phyloP scores from a whole-genome alignment of 2,329 filamentous ascomycete genomes.

The Alternaria sp. region DNA sequence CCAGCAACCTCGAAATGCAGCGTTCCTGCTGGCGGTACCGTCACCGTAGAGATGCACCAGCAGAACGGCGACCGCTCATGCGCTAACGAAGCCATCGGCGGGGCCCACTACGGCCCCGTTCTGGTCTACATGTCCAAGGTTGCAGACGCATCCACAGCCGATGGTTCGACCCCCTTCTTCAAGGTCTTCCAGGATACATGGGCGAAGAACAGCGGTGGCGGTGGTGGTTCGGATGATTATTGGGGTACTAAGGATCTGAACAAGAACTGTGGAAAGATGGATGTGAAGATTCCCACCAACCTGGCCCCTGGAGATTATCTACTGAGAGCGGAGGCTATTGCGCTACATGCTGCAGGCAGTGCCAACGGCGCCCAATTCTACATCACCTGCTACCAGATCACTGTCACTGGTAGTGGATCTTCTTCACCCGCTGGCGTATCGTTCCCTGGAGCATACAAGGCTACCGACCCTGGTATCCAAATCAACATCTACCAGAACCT shows the following conservation, averaged over 20 bases:
- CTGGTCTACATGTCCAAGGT: conserved; percentile 51
- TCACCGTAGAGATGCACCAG: conserved; percentile 56
- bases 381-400: conserved; percentile 62
- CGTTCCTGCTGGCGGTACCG: conserved; percentile 55
- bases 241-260: conserved; percentile 59
- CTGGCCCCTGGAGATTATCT: conserved; percentile 59
- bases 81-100: conserved; percentile 49
- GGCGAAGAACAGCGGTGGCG: conserved; percentile 53
- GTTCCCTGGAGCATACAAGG: conserved; percentile 64
- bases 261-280: conserved; percentile 55
- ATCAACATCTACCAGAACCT: conserved; percentile 64
- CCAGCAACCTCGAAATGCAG: conserved; percentile 51
- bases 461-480: conserved; percentile 63
- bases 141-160: conserved; percentile 57
- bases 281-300: conserved; percentile 59
- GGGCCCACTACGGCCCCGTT: conserved; percentile 42
- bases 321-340: conserved; percentile 64
- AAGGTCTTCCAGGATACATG: conserved; percentile 63
- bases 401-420: conserved; percentile 62
- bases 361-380: conserved; percentile 55
- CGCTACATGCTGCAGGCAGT: conserved; percentile 59
- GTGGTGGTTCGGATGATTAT: conserved; percentile 52
- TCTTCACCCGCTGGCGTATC: conserved; percentile 54
- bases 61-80: conserved; percentile 60
- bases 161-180: conserved; percentile 61